Evolutionary conservation across 148 eudicot genomes (phyloP).

Genomic region (Amaranthus palmeri): DNA sequence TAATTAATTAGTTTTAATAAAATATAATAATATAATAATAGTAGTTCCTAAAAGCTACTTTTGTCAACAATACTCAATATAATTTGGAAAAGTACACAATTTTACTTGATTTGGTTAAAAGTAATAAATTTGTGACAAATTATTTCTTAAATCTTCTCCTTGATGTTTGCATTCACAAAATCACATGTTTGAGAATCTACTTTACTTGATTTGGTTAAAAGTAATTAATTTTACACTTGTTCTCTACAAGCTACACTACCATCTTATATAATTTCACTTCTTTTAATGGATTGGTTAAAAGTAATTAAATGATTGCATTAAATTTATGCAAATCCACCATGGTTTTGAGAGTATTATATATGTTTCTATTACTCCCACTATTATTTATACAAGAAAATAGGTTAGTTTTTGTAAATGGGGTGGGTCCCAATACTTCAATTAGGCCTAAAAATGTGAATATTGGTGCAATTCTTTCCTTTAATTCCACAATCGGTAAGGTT

Average conservation of each 20-base stretch:
- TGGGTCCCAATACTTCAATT: conserved; percentile 23
- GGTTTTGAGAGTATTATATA: conserved; percentile 12
- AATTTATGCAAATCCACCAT: conserved; percentile 5
- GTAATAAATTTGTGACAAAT: neutral
- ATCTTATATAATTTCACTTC: neutral
- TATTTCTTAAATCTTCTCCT: neutral
- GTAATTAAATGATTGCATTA: neutral
- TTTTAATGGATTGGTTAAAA: neutral
- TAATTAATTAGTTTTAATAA: neutral
- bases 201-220: neutral
- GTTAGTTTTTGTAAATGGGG: conserved; percentile 23
- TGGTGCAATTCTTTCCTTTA: conserved; percentile 48
- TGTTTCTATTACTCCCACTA: conserved; percentile 6
- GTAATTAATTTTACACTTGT: neutral
- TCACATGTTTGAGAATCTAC: neutral
- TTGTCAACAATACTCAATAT: neutral
- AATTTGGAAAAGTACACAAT: neutral
- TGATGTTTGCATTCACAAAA: neutral
- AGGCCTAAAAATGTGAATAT: conserved; percentile 47
- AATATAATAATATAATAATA: too few species aligned
- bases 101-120: neutral
- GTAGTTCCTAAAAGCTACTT: neutral
- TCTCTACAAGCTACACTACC: too few species aligned
- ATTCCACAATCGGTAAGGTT: conserved; percentile 53
- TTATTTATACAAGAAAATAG: conserved; percentile 9